A percentile compares a stretch with the other conserved stretches of the same genome.
These are phyloP conservation scores for Euryodendron excelsum DNA, from an alignment of 148 eudicot genomes.

Conservation along the genomic window DNA sequence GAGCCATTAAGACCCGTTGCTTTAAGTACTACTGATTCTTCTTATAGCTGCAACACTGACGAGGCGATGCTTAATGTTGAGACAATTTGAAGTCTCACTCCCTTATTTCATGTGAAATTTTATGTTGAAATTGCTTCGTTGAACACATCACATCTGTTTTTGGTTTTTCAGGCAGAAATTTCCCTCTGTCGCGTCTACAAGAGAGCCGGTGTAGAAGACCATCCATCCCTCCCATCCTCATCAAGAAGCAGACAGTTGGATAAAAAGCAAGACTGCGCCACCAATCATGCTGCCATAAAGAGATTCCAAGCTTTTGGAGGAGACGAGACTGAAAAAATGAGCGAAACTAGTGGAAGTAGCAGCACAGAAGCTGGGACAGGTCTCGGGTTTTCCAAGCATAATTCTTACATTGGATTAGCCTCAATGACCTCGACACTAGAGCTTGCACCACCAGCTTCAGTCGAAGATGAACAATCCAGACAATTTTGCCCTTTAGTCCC, in stretches of 20 bases:
- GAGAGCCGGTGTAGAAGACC: conserved; percentile 79
- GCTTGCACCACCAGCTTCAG: conserved; percentile 14
- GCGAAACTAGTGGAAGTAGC: conserved; percentile 56
- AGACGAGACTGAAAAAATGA: conserved; percentile 26
- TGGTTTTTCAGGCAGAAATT: conserved; percentile 63
- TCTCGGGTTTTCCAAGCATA: conserved; percentile 48
- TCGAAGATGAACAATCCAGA: not conserved
- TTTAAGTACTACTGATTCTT: conserved; percentile 1
- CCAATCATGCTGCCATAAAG: conserved; percentile 7
- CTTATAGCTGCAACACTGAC: not conserved
- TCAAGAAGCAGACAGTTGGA: conserved; percentile 10
- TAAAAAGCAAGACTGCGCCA: not conserved
- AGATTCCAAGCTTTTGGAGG: conserved; percentile 12
- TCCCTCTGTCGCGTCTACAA: conserved; percentile 91
- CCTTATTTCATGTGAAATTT: not conserved
- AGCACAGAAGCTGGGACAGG: conserved; percentile 57
- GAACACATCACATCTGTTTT: not conserved
- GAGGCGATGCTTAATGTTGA: not conserved
- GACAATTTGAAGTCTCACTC: not conserved
- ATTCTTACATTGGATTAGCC: conserved; percentile 17
- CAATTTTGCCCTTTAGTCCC: not conserved
- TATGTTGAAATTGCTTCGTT: not conserved
- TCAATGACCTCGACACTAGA: conserved; percentile 10
- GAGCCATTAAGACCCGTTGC: not conserved
- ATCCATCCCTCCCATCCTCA: conserved; percentile 55